A percentile compares a stretch with the other conserved stretches of the same genome.
phyloP scores from a whole-genome alignment of 75 land plant species.

The Larix kaempferi region DNA sequence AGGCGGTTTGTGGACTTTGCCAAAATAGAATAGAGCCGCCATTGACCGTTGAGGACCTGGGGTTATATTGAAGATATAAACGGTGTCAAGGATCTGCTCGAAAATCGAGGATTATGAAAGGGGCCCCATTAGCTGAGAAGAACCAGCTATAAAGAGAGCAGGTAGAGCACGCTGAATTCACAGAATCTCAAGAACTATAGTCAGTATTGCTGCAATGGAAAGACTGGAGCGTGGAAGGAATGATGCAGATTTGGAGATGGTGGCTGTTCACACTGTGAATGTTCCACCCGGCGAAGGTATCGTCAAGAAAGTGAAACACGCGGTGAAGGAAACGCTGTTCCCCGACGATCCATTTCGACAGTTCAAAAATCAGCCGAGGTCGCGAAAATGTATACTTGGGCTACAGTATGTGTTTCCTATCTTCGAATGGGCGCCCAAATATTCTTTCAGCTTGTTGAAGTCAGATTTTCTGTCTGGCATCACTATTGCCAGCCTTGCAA shows the following conservation, averaged over 20 bases:
- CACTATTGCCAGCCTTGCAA: conserved; percentile 77
- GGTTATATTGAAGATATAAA: too few relatives aligned
- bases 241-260: conserved; percentile 9
- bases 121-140: too few relatives aligned
- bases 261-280: conserved; percentile 1
- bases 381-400: conserved; percentile 20
- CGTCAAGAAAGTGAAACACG: neutral
- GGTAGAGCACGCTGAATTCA: too few relatives aligned
- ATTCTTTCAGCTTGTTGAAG: conserved; percentile 31
- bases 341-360: conserved; percentile 30
- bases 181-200: too few relatives aligned
- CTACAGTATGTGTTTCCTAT: conserved; percentile 62
- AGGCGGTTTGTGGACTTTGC: too few relatives aligned
- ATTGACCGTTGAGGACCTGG: too few relatives aligned
- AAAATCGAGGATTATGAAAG: too few relatives aligned
- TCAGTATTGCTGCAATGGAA: neutral
- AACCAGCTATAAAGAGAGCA: too few relatives aligned
- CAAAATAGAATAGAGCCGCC: too few relatives aligned
- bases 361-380: too few relatives aligned
- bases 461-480: conserved; percentile 51
- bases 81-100: too few relatives aligned
- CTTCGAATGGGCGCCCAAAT: conserved; percentile 46
- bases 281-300: neutral
- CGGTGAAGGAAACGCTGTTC: conserved; percentile 26
- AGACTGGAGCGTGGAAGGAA: neutral